Percentiles rank a stretch among this genome's conserved stretches.
These are phyloP conservation scores for Arthroderma sp. DNA, from an alignment of 2,329 filamentous ascomycete genomes.

Conservation along the genomic window DNA sequence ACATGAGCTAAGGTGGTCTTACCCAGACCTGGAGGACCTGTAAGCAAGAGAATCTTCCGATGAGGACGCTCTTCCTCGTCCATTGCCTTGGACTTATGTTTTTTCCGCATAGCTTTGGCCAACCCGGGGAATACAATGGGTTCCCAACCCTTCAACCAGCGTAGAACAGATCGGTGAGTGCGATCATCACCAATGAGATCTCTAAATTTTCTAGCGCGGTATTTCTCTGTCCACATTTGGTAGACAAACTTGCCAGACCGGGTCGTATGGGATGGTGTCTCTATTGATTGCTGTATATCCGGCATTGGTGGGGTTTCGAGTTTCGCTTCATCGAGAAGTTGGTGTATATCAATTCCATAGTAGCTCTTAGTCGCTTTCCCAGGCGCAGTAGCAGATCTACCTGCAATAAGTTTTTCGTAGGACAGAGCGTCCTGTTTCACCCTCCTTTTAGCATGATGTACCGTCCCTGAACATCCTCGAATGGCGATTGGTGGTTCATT, in stretches of 20 bases:
- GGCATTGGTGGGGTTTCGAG: constrained; percentile 39
- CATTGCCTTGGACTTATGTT: constrained; percentile 22
- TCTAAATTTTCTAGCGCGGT: constrained; percentile 79
- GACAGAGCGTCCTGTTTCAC: constrained; percentile 24
- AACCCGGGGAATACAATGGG: constrained; percentile 76
- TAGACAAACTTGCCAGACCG: constrained; percentile 19
- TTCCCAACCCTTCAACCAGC: constrained; percentile 94
- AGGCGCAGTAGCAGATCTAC: constrained; percentile 36
- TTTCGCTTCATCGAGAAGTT: constrained; percentile 58
- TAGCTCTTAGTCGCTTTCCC: constrained; percentile 52
- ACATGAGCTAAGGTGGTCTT: constrained; percentile 96
- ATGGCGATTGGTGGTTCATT: constrained; percentile 18
- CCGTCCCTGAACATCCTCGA: constrained; percentile 37
- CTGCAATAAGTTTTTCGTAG: constrained; percentile 42
- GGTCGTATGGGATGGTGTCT: constrained; percentile 13
- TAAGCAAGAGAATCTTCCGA: constrained; percentile 77
- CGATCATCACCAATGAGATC: constrained; percentile 90
- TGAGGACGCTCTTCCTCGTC: constrained; percentile 58
- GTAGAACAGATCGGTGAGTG: constrained; percentile 77
- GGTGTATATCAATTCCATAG: constrained; percentile 86
- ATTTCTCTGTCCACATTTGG: constrained; percentile 87
- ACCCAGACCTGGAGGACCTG: constrained; percentile 81
- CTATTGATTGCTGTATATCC: constrained; percentile 21
- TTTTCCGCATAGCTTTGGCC: constrained; percentile 43
- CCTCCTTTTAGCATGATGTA: constrained; percentile 31